Evolutionary conservation across 345 rosid genomes (phyloP), one percentile per base, ranked within the genome.

Genomic region (Gossypium longicalyx): DNA sequence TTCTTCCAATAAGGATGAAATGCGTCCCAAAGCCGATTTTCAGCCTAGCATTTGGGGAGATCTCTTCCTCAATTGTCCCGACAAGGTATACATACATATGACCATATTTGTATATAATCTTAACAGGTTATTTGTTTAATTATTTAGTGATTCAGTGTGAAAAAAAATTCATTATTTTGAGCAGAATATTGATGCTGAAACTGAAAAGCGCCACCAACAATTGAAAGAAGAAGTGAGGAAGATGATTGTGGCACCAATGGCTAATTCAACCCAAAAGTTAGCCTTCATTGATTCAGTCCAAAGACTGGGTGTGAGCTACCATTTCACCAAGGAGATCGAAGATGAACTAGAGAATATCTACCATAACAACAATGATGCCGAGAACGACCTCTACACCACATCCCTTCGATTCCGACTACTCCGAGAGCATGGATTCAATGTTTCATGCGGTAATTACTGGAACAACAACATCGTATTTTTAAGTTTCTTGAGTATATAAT

Each of bases 331-430:
- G 1, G 85, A 84, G 67, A 80, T 82, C 2, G 75, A 77, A 22
- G 51, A 65, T 2, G 71, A 34, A 4, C 22, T 82, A 2, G 59
- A 70, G 2, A 20, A 47, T 3, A 61, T 80, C 17, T 9, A 34
- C 22, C 52, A 27, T 17, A 29, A 15, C 2, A 51, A 13, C 16
- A 11, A 5, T 2, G 15, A 0, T 7, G 38, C 15, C 8, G 54
- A 67, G 19, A 17, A 20, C 15, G 75, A 77, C n/a, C 83, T 82
- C 0, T 23, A 65, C 41, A 44, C 20, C 0, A 54, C 70, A 4
- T 65, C 85, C 3, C 79, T 80, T 43, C 70, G 51, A 12, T 85
- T 82, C 38, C 73, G 85, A 7, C 58, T 82, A 12, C 75, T 82
- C 9, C 64, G 85, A 23, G 81, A 82, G 5, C 74, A 74, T 10